These are phyloP conservation scores for Pilobolus umbonatus DNA, from an alignment of 192 early-diverging fungal species.

Conservation along the genomic window DNA sequence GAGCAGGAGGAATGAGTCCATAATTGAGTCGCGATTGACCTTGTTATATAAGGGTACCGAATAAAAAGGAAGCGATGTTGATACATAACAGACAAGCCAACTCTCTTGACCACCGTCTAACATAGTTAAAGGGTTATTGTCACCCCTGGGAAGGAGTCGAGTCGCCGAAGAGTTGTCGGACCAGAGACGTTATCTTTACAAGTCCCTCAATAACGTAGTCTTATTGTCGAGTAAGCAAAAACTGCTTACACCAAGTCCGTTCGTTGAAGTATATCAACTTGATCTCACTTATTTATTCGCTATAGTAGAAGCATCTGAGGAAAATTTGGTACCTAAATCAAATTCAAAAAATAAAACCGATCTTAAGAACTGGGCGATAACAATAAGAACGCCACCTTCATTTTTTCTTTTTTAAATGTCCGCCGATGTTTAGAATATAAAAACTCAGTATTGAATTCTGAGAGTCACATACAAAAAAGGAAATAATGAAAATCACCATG, in stretches of 20 bases:
- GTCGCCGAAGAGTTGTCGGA: conserved; percentile 3
- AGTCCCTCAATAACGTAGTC: conserved; percentile 12
- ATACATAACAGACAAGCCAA: conserved; percentile 10
- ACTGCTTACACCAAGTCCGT: conserved; percentile 12
- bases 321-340: no score
- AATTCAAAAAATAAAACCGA: no score
- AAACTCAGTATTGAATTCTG: no score
- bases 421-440: no score
- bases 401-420: no score
- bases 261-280: conserved; percentile 5
- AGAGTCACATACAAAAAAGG: no score
- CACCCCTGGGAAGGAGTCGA: background rate
- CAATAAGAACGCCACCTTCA: no score
- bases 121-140: conserved; percentile 12
- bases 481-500: background rate
- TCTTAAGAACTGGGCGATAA: no score
- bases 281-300: background rate
- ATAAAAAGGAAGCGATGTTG: conserved; percentile 4
- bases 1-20: background rate
- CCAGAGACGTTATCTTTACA: no score
- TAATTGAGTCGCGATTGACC: background rate
- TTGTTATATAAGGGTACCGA: background rate
- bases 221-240: conserved; percentile 8
- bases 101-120: conserved; percentile 3
- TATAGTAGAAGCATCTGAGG: background rate